Evolutionary conservation across 257 asterid species (phyloP).

Genomic region (Solanum chaucha): DNA sequence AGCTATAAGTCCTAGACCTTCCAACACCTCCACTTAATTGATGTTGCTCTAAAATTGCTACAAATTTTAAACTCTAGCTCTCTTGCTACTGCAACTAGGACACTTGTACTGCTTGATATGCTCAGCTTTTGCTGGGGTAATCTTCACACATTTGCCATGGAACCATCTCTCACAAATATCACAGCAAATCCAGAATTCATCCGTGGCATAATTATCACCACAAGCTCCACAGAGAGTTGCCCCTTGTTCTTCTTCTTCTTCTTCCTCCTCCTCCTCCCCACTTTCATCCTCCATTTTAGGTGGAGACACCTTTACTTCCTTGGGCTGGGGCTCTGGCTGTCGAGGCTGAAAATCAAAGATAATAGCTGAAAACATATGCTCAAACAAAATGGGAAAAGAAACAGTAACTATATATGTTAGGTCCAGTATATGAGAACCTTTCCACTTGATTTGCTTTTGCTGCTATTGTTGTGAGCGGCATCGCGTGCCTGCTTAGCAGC

Average conservation of each 20-base stretch:
- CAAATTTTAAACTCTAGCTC: constrained; percentile 1
- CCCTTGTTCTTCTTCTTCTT: constrained; percentile 40
- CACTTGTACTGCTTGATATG: constrained; percentile 5
- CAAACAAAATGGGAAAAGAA: neutral
- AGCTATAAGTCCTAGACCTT: constrained; percentile 12
- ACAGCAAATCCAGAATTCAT: constrained; percentile 26
- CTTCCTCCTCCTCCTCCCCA: constrained; percentile 31
- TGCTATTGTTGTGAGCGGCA: constrained; percentile 28
- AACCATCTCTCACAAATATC: constrained; percentile 3
- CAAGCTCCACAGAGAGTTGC: constrained; percentile 53
- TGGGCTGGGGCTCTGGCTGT: constrained; percentile 22
- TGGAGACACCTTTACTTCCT: constrained; percentile 19
- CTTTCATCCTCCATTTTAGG: constrained; percentile 36
- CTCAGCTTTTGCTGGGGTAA: constrained; percentile 1
- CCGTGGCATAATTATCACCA: constrained; percentile 35
- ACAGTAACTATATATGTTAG: neutral
- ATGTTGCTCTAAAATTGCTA: neutral
- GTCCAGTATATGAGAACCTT: neutral
- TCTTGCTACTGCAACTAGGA: constrained; percentile 4
- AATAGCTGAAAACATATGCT: neutral
- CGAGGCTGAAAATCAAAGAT: constrained; percentile 15
- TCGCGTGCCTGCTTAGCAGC: constrained; percentile 32
- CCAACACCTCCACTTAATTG: neutral
- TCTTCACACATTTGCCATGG: constrained; percentile 3
- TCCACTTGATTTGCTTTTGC: constrained; percentile 34